Evolutionary conservation across 768 basidiomycete species (phyloP).

Genomic region (Gelatoporia subvermispora): DNA sequence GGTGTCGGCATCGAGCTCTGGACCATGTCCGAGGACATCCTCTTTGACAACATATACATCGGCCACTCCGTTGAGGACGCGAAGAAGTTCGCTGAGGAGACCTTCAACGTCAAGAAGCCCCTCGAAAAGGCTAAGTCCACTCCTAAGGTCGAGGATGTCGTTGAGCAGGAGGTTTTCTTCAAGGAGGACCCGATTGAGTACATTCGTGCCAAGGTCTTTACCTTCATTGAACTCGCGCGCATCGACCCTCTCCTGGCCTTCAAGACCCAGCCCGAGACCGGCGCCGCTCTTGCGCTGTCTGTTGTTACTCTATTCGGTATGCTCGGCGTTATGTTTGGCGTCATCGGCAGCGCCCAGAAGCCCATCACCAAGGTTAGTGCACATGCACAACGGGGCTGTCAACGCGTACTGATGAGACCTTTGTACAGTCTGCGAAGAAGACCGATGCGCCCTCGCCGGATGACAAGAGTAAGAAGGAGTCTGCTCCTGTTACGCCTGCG

Average conservation of each 20-base stretch:
- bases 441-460: slow-evolving; percentile 60
- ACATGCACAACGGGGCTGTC: background rate
- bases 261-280: slow-evolving; percentile 86
- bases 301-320: slow-evolving; percentile 81
- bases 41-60: slow-evolving; percentile 92
- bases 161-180: slow-evolving; percentile 48
- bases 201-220: slow-evolving; percentile 70
- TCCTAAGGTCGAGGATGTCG: slow-evolving; percentile 30
- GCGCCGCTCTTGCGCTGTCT: slow-evolving; percentile 67
- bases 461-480: slow-evolving; percentile 61
- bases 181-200: slow-evolving; percentile 73
- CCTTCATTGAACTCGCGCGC: slow-evolving; percentile 76
- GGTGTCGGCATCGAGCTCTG: slow-evolving; percentile 98
- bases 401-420: slow-evolving; percentile 1
- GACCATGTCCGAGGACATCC: slow-evolving; percentile 97
- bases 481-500: slow-evolving; percentile 65
- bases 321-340: slow-evolving; percentile 73
- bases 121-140: slow-evolving; percentile 44
- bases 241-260: slow-evolving; percentile 76
- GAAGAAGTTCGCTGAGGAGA: slow-evolving; percentile 74
- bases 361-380: slow-evolving; percentile 65
- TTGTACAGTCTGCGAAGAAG: slow-evolving; percentile 65
- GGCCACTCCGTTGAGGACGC: slow-evolving; percentile 89
- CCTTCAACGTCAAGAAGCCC: slow-evolving; percentile 87
- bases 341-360: slow-evolving; percentile 70